Conservation (phyloP, 2,329 filamentous ascomycete genomes). For the Xenoacremonium recifei region DNA sequence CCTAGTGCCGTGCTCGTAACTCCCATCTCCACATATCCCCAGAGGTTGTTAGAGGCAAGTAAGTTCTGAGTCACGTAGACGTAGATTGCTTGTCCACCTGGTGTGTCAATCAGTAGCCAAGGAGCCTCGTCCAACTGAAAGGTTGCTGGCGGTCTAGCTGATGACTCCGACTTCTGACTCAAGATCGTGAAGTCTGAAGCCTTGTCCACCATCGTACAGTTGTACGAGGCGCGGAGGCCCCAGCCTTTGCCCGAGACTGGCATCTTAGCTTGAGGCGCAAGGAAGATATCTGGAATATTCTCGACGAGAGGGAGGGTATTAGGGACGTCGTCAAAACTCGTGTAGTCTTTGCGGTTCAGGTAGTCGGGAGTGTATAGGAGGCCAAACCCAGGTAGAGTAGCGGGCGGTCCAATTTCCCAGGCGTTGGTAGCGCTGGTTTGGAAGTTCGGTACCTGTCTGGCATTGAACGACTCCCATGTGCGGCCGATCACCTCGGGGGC, state of each 20-base stretch:
- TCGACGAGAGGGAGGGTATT: conserved; percentile 7
- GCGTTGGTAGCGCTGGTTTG: neutral
- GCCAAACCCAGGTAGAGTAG: conserved; percentile 9
- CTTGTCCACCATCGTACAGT: conserved; percentile 6
- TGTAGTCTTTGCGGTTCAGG: conserved; percentile 2
- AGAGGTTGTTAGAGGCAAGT: neutral
- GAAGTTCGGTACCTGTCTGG: neutral
- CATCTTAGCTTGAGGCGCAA: conserved; percentile 9
- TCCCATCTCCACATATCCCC: conserved; percentile 1
- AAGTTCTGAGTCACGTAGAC: neutral
- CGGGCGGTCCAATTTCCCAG: conserved; percentile 6
- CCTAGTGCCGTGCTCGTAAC: neutral
- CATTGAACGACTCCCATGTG: neutral
- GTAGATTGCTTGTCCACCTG: neutral
- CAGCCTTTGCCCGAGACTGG: conserved; percentile 10
- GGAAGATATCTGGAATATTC: conserved; percentile 11
- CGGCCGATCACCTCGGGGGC: conserved; percentile 6
- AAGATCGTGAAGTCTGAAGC: conserved; percentile 12
- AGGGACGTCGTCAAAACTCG: neutral
- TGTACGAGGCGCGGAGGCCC: conserved; percentile 10
- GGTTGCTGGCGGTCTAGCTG: neutral
- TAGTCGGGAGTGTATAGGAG: conserved; percentile 8
- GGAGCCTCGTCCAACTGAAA: neutral
- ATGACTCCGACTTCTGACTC: conserved; percentile 3
- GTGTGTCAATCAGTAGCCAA: neutral